Evolutionary conservation across 1,284 basidiomycete species (phyloP).

Genomic region (Tylopilus sp.): DNA sequence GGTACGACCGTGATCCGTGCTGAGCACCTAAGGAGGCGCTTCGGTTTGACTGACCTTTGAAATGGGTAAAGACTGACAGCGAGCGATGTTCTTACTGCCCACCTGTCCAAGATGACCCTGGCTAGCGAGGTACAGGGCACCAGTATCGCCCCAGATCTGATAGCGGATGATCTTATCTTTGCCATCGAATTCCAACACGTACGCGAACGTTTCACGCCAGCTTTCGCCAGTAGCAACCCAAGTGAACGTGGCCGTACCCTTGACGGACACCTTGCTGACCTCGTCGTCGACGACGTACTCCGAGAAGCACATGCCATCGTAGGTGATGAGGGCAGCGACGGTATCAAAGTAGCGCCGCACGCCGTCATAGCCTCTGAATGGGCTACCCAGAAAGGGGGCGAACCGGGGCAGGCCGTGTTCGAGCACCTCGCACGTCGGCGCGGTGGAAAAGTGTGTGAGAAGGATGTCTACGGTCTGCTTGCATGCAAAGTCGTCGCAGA

Average conservation of each 20-base stretch:
- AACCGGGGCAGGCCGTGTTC: constrained; percentile 56
- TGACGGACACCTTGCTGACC: constrained; percentile 47
- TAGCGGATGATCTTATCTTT: constrained; percentile 51
- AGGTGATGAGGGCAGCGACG: constrained; percentile 43
- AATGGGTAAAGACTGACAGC: not conserved
- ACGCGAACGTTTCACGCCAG: constrained; percentile 64
- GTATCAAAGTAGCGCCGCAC: constrained; percentile 49
- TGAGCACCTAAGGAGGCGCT: not conserved
- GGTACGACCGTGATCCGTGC: not conserved
- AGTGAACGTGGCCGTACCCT: constrained; percentile 52
- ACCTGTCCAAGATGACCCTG: constrained; percentile 40
- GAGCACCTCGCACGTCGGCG: constrained; percentile 41
- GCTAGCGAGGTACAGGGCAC: constrained; percentile 58
- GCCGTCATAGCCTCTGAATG: constrained; percentile 44
- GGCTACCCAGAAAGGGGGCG: constrained; percentile 56
- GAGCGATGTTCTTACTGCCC: not conserved
- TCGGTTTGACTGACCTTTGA: not conserved
- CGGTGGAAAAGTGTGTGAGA: constrained; percentile 50
- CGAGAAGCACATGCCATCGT: constrained; percentile 41
- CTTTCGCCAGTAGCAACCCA: constrained; percentile 46
- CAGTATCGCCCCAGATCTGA: constrained; percentile 68
- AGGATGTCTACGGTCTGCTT: constrained; percentile 42
- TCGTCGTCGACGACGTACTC: constrained; percentile 40
- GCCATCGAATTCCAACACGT: constrained; percentile 59
- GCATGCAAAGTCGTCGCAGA: constrained; percentile 52